These are phyloP conservation scores for Circinella umbellata DNA, from an alignment of 371 early-diverging fungal genomes.

Conservation along the genomic window DNA sequence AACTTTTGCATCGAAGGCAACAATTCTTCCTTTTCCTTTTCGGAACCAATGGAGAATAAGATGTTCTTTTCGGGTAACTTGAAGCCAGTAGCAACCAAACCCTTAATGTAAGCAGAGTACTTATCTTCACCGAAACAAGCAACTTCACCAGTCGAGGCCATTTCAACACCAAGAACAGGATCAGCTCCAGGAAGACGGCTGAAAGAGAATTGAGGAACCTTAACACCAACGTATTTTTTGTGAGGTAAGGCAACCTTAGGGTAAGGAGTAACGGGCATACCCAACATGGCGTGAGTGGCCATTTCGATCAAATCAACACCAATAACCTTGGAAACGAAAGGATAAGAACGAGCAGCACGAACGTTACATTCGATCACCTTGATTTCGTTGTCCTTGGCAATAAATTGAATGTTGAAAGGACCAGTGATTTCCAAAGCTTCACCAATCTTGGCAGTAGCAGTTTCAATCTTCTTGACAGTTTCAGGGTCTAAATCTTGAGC, in stretches of 20 bases:
- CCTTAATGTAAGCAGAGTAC: conserved; percentile 89
- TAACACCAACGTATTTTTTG: conserved; percentile 79
- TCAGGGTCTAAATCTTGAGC: conserved; percentile 71
- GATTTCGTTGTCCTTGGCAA: conserved; percentile 81
- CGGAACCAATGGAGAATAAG: conserved; percentile 73
- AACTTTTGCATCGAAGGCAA: conserved; percentile 69
- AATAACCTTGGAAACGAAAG: conserved; percentile 94
- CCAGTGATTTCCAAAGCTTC: conserved; percentile 90
- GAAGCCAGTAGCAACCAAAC: conserved; percentile 81
- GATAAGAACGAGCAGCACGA: conserved; percentile 95
- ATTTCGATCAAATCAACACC: conserved; percentile 90
- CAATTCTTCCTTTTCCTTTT: conserved; percentile 73
- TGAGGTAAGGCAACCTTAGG: conserved; percentile 72
- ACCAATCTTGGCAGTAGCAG: conserved; percentile 91
- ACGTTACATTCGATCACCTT: conserved; percentile 98
- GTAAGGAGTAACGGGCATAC: conserved; percentile 60
- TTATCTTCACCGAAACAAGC: conserved; percentile 94
- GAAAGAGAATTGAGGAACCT: conserved; percentile 95
- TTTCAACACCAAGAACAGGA: conserved; percentile 95
- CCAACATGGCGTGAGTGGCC: conserved; percentile 82
- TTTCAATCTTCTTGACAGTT: conserved; percentile 79
- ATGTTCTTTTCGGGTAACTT: conserved; percentile 70
- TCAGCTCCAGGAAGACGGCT: conserved; percentile 94
- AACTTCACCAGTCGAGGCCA: conserved; percentile 98
- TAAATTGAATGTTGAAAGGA: conserved; percentile 96